Conservation (phyloP, 345 rosid species). For the Gossypium longicalyx region DNA sequence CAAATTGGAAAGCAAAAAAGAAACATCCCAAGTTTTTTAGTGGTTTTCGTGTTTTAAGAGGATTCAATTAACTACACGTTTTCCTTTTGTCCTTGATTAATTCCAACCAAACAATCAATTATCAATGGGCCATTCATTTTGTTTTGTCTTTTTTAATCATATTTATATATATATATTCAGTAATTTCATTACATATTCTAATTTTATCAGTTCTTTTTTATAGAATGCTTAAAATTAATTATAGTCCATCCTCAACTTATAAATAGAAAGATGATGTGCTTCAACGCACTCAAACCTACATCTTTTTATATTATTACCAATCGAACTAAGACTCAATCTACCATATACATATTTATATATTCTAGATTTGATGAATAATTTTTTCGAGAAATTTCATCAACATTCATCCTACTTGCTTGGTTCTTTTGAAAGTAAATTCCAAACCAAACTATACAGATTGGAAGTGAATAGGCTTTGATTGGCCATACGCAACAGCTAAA, state of each 20-base stretch:
- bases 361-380: neutral
- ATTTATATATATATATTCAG: no score
- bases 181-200: no score
- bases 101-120: neutral
- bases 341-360: no score
- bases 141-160: no score
- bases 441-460: no score
- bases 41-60: neutral
- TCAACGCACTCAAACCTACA: no score
- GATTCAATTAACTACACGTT: slow-evolving; percentile 2
- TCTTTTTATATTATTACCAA: neutral
- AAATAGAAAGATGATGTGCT: no score
- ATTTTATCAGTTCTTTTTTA: no score
- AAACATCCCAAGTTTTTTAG: neutral
- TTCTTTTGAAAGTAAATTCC: neutral
- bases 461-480: no score
- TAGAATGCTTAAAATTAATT: rapidly evolving
- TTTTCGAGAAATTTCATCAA: neutral
- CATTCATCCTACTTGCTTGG: neutral
- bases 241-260: no score
- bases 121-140: neutral
- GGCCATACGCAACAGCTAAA: no score
- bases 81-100: neutral
- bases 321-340: no score
- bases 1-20: neutral